These are phyloP conservation scores for Talaromyces funiculosus DNA, from an alignment of 2,329 filamentous ascomycete genomes.

Conservation along the genomic window DNA sequence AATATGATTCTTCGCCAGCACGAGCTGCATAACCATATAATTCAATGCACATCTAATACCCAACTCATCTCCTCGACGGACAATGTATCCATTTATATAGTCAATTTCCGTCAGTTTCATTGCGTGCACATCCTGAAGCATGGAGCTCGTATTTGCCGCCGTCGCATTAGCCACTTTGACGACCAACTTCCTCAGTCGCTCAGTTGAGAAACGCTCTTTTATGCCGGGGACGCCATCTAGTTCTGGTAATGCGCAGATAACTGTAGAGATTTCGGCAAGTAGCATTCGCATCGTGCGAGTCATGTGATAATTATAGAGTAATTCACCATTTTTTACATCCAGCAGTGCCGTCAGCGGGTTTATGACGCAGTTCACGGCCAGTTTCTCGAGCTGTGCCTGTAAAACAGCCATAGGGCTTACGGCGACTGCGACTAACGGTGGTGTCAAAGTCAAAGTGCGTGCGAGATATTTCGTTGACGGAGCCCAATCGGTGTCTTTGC, in stretches of 20 bases:
- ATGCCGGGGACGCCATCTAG: conserved; percentile 57
- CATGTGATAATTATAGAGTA: conserved; percentile 62
- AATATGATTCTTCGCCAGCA: conserved; percentile 62
- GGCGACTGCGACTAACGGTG: conserved; percentile 56
- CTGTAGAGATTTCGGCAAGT: conserved; percentile 65
- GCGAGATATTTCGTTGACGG: conserved; percentile 55
- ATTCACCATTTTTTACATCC: conserved; percentile 66
- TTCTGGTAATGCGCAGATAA: conserved; percentile 72
- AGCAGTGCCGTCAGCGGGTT: conserved; percentile 77
- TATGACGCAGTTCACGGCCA: conserved; percentile 69
- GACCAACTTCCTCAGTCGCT: conserved; percentile 58
- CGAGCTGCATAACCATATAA: conserved; percentile 64
- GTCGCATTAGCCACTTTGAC: conserved; percentile 51
- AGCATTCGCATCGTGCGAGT: conserved; percentile 64
- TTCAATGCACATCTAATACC: conserved; percentile 70
- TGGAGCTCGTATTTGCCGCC: conserved; percentile 56
- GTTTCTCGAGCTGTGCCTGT: conserved; percentile 68
- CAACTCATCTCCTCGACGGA: conserved; percentile 64
- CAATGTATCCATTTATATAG: conserved; percentile 84
- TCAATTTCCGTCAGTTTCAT: conserved; percentile 69
- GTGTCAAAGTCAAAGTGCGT: conserved; percentile 57
- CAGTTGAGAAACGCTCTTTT: conserved; percentile 53
- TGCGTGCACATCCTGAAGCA: conserved; percentile 60
- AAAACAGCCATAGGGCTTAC: conserved; percentile 59
- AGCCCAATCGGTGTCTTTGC: conserved; percentile 28